A percentile compares a stretch with the other conserved stretches of the same genome.
Evolutionary conservation across 202 grass and related monocot species (phyloP).

Genomic region (Musa balbisiana): DNA sequence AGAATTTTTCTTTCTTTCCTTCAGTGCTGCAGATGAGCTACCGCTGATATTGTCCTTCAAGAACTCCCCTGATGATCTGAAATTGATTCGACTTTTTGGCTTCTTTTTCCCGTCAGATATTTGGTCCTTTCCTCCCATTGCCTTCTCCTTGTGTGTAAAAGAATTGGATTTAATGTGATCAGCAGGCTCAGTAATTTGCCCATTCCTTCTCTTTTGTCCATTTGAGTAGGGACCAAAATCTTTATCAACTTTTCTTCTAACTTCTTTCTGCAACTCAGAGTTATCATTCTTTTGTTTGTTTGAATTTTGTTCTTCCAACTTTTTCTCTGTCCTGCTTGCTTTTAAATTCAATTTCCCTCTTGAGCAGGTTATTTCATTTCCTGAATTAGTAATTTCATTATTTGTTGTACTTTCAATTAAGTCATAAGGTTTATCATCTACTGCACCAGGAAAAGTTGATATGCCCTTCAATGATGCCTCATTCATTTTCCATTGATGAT

Average conservation of each 20-base stretch:
- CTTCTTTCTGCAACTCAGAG: slow-evolving; percentile 58
- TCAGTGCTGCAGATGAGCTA: slow-evolving; percentile 32
- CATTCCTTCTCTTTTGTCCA: slow-evolving; percentile 40
- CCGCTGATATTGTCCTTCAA: slow-evolving; percentile 30
- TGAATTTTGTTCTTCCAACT: slow-evolving; percentile 39
- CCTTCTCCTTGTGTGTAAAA: slow-evolving; percentile 41
- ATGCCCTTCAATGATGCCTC: slow-evolving; percentile 36
- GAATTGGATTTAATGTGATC: slow-evolving; percentile 34
- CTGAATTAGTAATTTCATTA: slow-evolving; percentile 34
- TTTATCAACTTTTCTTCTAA: slow-evolving; percentile 50
- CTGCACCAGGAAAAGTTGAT: slow-evolving; percentile 26
- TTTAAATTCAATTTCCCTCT: slow-evolving; percentile 48
- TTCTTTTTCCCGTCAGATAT: slow-evolving; percentile 45
- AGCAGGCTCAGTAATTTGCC: slow-evolving; percentile 33
- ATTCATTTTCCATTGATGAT: slow-evolving; percentile 30
- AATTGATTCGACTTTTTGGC: slow-evolving; percentile 38
- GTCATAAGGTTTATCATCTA: slow-evolving; percentile 35
- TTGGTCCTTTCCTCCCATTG: slow-evolving; percentile 14
- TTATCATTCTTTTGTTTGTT: slow-evolving; percentile 34
- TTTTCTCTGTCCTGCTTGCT: slow-evolving; percentile 41
- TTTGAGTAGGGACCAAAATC: slow-evolving; percentile 40
- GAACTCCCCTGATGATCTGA: slow-evolving; percentile 42
- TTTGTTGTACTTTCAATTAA: slow-evolving; percentile 38
- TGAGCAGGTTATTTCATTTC: slow-evolving; percentile 28
- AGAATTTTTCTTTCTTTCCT: slow-evolving; percentile 52